Base-by-base conservation (phyloP, 2,329 filamentous ascomycete species). In the Daldinia sp. region DNA sequence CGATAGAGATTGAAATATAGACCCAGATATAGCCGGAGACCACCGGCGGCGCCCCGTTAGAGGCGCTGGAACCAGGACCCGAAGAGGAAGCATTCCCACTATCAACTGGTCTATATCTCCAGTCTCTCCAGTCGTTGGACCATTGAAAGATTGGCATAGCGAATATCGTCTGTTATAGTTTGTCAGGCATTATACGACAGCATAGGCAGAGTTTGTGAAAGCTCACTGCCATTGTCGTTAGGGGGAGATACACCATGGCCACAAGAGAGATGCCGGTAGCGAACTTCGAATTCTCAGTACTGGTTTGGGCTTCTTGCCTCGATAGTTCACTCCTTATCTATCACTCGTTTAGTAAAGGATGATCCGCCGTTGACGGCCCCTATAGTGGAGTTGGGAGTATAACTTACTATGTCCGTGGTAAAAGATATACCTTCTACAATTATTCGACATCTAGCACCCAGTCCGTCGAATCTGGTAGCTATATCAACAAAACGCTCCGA, bases 121-220 rank as follows among this genome's bases (percentile, higher is more conserved):
- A 56, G 9, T 61, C 52, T 57, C 52, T 61, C 58, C 58, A 61
- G 47, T 61, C 52, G 35, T 61, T 56, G 21, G 58, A 47, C 52
- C 58, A 61, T 17, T 61, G 58, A n/a, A 57, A 61, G n/a, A 61
- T 57, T 0, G 58, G 58, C 58, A 61, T 57, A 15, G 52, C 37
- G 35, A 61, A 61, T n/a, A 61, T 52, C 1, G 58, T 57, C 58
- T 61, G 15, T 19, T 48, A 23, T 11, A 17, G 34, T 19, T 25
- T 30, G 45, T 53, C 6, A 53, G 56, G 17, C n/a, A 32, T 13
- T 10, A 45, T 49, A 50, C n/a, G 6, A 17, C 10, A 15, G 29
- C 3, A 19, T 3, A 4, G n/a, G n/a, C n/a, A n/a, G n/a, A 6
- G 7, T 21, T 27, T 21, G 9, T 2, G 7, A 17, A 15, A 21